Base-by-base conservation (phyloP, 768 basidiomycete species). In the Termitomyces sp. region DNA sequence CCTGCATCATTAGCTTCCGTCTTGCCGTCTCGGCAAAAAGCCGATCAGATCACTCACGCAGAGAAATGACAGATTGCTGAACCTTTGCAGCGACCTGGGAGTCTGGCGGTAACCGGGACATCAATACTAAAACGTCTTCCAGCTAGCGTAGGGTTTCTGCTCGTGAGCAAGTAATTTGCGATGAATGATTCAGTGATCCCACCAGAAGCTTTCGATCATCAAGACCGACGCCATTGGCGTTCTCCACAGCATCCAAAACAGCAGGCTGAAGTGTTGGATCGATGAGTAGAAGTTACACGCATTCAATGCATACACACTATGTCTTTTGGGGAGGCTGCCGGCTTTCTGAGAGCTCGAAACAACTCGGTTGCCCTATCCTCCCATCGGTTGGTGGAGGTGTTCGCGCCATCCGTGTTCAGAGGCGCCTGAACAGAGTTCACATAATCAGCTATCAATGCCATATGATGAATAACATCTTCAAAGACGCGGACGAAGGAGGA, bases 141-240 rank as follows among this genome's bases (percentile, higher is more conserved):
- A 90, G 79, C 85, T 87, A 54, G 5, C n/a, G 22, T n/a, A 32
- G 2, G 42, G 58, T 24, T 62, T 62, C 38, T 57, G 45, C n/a
- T 50, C 26, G 4, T 46, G 26, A 38, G 28, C 42, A 10, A 38
- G 26, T 40, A 37, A 24, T 22, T 8, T 3, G 14, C 32, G 15
- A 37, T 19, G 17, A 22, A 21, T 28, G 2, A 30, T 53, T 19
- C 35, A 19, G 47, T 34, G 51, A 26, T 71, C 78, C 66, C 64
- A 77, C 87, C 66, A 88, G 66, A 58, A 87, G 67, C 28, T 79
- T 66, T 56, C 87, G 79, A 64, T 90, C 87, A 61, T 90, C 74
- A 40, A 81, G 62, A 2, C 79, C 77, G 12, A 65, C 58, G 1
- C 62, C 69, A 68, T 17, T 68, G 59, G 44, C 24, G 59, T 82